Evolutionary conservation across 2,329 filamentous ascomycete genomes (phyloP).

Genomic region (Sporothrix curviconia): DNA sequence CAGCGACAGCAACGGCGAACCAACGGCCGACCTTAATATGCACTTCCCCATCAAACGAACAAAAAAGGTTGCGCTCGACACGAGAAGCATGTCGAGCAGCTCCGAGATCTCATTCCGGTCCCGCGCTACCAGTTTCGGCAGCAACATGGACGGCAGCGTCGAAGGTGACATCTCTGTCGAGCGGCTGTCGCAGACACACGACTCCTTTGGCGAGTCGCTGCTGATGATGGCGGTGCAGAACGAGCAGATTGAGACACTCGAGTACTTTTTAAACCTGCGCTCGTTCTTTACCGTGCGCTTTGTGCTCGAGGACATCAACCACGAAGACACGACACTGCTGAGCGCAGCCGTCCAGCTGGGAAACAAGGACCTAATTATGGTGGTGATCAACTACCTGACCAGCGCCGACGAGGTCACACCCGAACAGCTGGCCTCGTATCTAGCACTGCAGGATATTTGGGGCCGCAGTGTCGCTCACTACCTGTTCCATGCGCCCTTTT

Average conservation of each 20-base stretch:
- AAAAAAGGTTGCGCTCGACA: slow-evolving; percentile 86
- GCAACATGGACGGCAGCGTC: slow-evolving; percentile 61
- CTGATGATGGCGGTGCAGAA: slow-evolving; percentile 79
- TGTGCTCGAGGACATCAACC: slow-evolving; percentile 78
- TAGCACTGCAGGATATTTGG: slow-evolving; percentile 71
- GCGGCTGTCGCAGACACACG: slow-evolving; percentile 64
- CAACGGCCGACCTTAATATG: slow-evolving; percentile 21
- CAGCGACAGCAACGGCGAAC: not conserved
- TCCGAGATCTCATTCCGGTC: slow-evolving; percentile 82
- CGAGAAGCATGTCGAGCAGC: slow-evolving; percentile 77
- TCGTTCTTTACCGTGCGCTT: slow-evolving; percentile 66
- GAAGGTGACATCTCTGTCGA: slow-evolving; percentile 85
- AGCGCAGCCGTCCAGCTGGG: slow-evolving; percentile 87
- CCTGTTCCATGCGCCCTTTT: slow-evolving; percentile 78
- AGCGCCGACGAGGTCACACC: slow-evolving; percentile 39
- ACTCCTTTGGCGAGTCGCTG: slow-evolving; percentile 71
- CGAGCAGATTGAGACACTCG: slow-evolving; percentile 63
- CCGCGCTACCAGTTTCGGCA: slow-evolving; percentile 65
- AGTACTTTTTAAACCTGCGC: slow-evolving; percentile 70
- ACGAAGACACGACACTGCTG: slow-evolving; percentile 80
- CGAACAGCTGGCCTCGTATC: slow-evolving; percentile 56
- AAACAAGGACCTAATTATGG: slow-evolving; percentile 65
- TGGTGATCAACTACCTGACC: slow-evolving; percentile 66
- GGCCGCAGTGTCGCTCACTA: slow-evolving; percentile 93
- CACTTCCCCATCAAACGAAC: slow-evolving; percentile 42